Percentiles rank a stretch among this genome's conserved stretches.
These are phyloP conservation scores for Gracilaria gracilis DNA, from an alignment of 23 red algal genomes.

Conservation along the genomic window DNA sequence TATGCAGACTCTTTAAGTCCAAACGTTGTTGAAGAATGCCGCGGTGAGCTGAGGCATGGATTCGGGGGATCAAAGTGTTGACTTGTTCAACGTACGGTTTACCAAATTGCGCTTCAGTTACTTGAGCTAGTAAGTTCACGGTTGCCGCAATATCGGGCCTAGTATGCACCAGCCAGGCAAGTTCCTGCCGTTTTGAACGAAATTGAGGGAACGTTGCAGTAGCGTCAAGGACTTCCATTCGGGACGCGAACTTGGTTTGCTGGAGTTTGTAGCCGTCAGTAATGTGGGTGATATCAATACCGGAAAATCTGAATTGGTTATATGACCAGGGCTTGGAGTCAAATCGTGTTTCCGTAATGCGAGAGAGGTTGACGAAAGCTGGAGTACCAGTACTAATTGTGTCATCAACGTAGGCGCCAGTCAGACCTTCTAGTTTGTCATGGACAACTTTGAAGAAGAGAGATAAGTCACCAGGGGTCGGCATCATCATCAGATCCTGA, in stretches of 20 bases:
- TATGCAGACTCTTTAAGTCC: not conserved
- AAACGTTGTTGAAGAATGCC: slow-evolving; percentile 15
- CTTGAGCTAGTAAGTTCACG: slow-evolving; percentile 13
- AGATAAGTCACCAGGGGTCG: not conserved
- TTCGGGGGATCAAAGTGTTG: slow-evolving; percentile 15
- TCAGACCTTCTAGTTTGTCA: not conserved
- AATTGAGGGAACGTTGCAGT: not conserved
- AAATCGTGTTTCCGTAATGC: not conserved
- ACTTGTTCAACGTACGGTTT: not conserved
- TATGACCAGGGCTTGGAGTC: slow-evolving; percentile 1
- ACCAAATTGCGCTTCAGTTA: not conserved
- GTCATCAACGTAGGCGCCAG: slow-evolving; percentile 44
- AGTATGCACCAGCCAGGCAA: slow-evolving; percentile 38
- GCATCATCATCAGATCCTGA: slow-evolving; percentile 13
- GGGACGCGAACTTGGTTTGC: not conserved
- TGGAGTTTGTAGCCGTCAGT: not conserved
- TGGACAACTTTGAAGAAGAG: not conserved
- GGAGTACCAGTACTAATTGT: not conserved
- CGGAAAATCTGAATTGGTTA: slow-evolving; percentile 24
- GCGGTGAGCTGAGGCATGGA: not conserved
- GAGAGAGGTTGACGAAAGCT: not conserved
- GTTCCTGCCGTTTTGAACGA: not conserved
- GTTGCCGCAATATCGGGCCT: slow-evolving; percentile 11
- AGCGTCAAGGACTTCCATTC: not conserved
- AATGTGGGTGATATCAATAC: not conserved